Evolutionary conservation across 495 filamentous ascomycete species (phyloP), one percentile per base, ranked within the genome.

Genomic region (Trichoderma orchidacearum): DNA sequence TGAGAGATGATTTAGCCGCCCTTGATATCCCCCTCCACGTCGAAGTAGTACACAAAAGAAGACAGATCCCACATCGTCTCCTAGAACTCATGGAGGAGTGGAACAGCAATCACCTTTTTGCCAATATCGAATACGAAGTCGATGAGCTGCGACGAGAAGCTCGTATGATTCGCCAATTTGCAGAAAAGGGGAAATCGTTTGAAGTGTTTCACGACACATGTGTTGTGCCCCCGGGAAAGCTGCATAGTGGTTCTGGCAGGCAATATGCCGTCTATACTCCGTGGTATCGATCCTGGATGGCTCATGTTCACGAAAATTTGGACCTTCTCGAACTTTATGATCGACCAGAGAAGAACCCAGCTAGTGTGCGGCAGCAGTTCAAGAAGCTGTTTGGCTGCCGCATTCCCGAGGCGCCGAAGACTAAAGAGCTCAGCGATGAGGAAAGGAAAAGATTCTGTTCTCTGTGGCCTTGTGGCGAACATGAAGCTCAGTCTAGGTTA

Each of bases 261-360:
- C 89, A 91, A 66, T 96, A 94, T 64, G 78, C 86, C 0, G 86
- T 95, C 1, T 95, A 92, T 59, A 83, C 71, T 2, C 90, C 90
- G 0, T 96, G 89, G 89, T 91, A 78, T 63, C 70, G 83, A 15
- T 63, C 85, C 0, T 96, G 90, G 90, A 62, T 89, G 21, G 73
- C 77, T 5, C 81, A 89, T 58, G 58, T 94, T 11, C 81, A 91
- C 51, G 68, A 76, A 13, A 81, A 93, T 61, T 79, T 78, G 0
- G 77, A 85, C 9, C 68, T 85, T 2, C 70, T 96, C 0, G 72
- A 82, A 34, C 61, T 79, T 0, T 80, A 75, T 6, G 80, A 82
- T 2, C 66, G 74, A 1, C 89, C 87, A 0, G 60, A 63, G 0
- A 72, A 74, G 38, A 95, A 96, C 56, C 78, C 86, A 0, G 38